These are phyloP conservation scores for Magnusiomyces sp. DNA, from an alignment of 1,139 yeast genomes.

Conservation along the genomic window DNA sequence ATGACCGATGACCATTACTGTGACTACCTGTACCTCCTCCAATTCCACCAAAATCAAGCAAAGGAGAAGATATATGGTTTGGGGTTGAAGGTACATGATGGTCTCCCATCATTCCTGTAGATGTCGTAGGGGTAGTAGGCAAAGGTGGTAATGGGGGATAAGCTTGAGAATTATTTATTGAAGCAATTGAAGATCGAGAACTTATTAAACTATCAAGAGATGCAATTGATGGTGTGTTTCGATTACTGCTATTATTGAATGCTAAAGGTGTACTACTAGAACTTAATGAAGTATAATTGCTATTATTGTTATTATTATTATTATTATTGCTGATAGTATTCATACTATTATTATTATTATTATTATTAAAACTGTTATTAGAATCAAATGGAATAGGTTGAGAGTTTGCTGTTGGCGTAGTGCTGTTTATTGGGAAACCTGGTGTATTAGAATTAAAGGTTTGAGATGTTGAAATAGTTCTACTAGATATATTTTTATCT, in stretches of 20 bases:
- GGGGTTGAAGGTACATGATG: conserved; percentile 7
- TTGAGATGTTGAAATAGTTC: no score
- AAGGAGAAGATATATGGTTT: conserved; percentile 10
- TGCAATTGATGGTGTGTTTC: conserved; percentile 3
- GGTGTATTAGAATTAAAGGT: no score
- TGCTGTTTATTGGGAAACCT: no score
- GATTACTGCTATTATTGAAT: neutral
- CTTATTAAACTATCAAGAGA: neutral
- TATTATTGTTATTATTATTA: no score
- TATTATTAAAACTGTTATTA: neutral
- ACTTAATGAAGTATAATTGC: neutral
- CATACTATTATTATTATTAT: no score
- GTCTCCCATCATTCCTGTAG: conserved; percentile 6
- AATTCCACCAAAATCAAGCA: no score
- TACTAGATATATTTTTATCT: neutral
- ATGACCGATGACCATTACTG: conserved; percentile 10
- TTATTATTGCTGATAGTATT: neutral
- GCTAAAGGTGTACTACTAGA: neutral
- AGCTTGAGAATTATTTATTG: conserved; percentile 11
- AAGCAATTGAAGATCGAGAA: neutral
- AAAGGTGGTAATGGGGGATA: conserved; percentile 15
- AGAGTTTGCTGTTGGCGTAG: no score
- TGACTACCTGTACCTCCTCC: conserved; percentile 1
- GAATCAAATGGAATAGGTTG: neutral
- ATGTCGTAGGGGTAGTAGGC: conserved; percentile 18